phyloP scores from a whole-genome alignment of 768 basidiomycete species.

The Mycena sanguinolenta region DNA sequence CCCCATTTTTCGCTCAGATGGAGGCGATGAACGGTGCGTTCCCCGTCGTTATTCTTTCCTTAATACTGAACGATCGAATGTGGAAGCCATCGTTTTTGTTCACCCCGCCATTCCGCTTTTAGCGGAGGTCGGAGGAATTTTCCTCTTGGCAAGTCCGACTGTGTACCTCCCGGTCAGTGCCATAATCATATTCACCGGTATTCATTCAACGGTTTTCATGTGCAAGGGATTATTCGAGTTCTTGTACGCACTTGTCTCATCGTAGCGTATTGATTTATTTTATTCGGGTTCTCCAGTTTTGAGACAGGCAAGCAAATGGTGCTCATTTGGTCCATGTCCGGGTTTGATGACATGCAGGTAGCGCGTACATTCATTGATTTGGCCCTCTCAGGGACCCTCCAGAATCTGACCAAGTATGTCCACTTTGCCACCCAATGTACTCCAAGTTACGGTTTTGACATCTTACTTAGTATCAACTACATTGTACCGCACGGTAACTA shows the following conservation, averaged over 20 bases:
- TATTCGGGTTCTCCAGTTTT: constrained; percentile 9
- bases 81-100: constrained; percentile 26
- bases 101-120: constrained; percentile 21
- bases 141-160: constrained; percentile 20
- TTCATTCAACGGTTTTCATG: background rate
- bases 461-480: constrained; percentile 2
- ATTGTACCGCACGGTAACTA: constrained; percentile 27
- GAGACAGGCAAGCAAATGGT: constrained; percentile 18
- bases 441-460: background rate
- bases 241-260: constrained; percentile 11
- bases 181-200: constrained; percentile 1
- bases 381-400: constrained; percentile 19
- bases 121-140: constrained; percentile 8
- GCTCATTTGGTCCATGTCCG: background rate
- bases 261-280: background rate
- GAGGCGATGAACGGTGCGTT: constrained; percentile 13
- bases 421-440: background rate
- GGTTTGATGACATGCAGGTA: background rate
- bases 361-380: constrained; percentile 28
- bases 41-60: no score
- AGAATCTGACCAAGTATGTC: constrained; percentile 23
- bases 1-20: constrained; percentile 13
- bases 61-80: no score
- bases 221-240: constrained; percentile 21
- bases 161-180: constrained; percentile 11